These are phyloP conservation scores for Acanthamoeba castellanii DNA, from an alignment of 208 protist genomes.

Conservation along the genomic window DNA sequence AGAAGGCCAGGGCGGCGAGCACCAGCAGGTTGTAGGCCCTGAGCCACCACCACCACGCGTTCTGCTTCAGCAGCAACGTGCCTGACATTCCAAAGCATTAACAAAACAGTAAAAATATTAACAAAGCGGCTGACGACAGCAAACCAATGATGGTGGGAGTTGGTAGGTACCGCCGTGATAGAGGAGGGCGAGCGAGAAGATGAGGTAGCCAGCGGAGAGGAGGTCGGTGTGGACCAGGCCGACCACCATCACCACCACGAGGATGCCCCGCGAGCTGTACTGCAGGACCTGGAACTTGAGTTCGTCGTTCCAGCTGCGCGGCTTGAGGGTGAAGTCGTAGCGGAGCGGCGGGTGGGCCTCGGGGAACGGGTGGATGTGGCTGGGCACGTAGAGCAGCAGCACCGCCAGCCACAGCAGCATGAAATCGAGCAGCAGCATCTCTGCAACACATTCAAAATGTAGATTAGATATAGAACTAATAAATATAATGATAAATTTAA, in stretches of 20 bases:
- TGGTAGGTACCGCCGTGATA: slow-evolving; percentile 46
- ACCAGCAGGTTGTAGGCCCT: slow-evolving; percentile 47
- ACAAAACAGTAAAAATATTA: neutral
- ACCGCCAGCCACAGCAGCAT: slow-evolving; percentile 39
- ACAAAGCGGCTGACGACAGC: neutral
- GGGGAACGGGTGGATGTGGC: slow-evolving; percentile 24
- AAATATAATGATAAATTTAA: no score
- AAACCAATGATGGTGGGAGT: neutral
- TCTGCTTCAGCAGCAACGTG: slow-evolving; percentile 64
- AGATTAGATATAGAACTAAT: no score
- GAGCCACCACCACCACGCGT: slow-evolving; percentile 67
- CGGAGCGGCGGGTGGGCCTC: slow-evolving; percentile 20
- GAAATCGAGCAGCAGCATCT: slow-evolving; percentile 43
- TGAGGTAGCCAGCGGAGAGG: slow-evolving; percentile 56
- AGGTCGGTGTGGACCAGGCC: slow-evolving; percentile 47
- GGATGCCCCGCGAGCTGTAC: slow-evolving; percentile 48
- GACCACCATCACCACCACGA: slow-evolving; percentile 64
- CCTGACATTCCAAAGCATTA: neutral
- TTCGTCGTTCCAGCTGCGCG: slow-evolving; percentile 68
- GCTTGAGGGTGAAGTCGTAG: slow-evolving; percentile 69
- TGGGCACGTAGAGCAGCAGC: slow-evolving; percentile 2
- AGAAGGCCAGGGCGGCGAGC: neutral
- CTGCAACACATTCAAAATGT: neutral
- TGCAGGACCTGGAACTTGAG: slow-evolving; percentile 66
- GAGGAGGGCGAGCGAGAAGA: slow-evolving; percentile 45